phyloP scores from a whole-genome alignment of 192 early-diverging fungal species.

The Dissophora ornata region DNA sequence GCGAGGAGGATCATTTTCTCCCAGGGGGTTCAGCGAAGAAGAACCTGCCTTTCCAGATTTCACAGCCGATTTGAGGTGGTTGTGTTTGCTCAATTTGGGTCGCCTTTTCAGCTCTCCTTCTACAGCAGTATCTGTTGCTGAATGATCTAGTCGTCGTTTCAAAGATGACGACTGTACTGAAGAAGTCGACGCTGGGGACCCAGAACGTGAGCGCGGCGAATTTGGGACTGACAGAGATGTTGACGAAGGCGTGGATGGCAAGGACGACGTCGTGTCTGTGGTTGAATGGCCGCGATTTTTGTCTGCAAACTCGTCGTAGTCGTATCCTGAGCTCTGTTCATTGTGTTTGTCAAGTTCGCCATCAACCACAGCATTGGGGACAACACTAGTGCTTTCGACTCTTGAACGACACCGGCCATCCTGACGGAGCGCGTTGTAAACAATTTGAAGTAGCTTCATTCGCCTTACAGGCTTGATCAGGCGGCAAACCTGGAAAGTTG shows the following conservation, averaged over 20 bases:
- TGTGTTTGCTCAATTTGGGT: neutral
- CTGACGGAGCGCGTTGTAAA: constrained; percentile 30
- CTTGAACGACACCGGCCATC: too few species aligned
- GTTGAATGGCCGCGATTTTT: neutral
- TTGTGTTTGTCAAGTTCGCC: neutral
- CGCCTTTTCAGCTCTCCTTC: constrained; percentile 1
- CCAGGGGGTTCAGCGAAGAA: neutral
- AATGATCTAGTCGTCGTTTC: constrained; percentile 16
- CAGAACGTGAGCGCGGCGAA: neutral
- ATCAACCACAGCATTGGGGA: neutral
- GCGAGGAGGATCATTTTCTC: constrained; percentile 1
- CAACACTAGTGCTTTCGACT: neutral
- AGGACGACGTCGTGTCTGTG: neutral
- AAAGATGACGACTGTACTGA: neutral
- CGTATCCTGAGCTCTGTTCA: neutral
- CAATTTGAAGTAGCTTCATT: constrained; percentile 43
- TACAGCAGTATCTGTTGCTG: neutral
- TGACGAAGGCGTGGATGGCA: neutral
- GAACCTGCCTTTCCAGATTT: neutral
- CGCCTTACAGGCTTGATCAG: constrained; percentile 47
- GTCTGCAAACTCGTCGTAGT: neutral
- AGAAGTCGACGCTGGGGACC: neutral
- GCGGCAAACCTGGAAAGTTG: constrained; percentile 38
- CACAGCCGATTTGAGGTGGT: neutral
- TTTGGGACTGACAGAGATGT: neutral